Percentiles rank a stretch among this genome's conserved stretches.
These are phyloP conservation scores for Aegilops tauschii DNA, from an alignment of 176 grass and related monocot genomes.

Conservation along the genomic window DNA sequence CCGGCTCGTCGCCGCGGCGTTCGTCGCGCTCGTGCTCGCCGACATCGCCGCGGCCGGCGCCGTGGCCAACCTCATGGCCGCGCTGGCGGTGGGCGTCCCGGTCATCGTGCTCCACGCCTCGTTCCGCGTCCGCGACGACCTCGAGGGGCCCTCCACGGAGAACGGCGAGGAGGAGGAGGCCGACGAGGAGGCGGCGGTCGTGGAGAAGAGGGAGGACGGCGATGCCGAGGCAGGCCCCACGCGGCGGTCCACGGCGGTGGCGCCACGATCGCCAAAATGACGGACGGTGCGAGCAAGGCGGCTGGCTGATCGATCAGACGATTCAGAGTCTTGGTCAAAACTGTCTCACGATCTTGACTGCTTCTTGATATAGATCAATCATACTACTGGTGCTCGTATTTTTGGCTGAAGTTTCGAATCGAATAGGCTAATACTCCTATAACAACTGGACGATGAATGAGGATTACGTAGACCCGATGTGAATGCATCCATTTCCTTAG, in stretches of 20 bases:
- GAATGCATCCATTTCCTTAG: not conserved
- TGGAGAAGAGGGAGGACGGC: constrained; percentile 79
- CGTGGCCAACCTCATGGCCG: constrained; percentile 52
- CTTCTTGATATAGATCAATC: constrained; percentile 3
- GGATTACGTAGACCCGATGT: constrained; percentile 5
- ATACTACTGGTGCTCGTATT: not conserved
- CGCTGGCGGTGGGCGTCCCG: constrained; percentile 48
- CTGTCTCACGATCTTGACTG: not conserved
- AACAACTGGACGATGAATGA: not conserved
- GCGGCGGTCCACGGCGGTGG: constrained; percentile 30
- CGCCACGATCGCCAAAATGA: constrained; percentile 47
- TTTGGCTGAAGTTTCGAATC: not conserved
- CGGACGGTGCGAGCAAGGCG: not conserved
- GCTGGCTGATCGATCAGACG: constrained; percentile 3
- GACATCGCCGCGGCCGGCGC: constrained; percentile 53
- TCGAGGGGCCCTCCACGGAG: constrained; percentile 39
- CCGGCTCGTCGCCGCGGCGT: constrained; percentile 48
- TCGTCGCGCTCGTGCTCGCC: constrained; percentile 55
- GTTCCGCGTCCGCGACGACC: constrained; percentile 70
- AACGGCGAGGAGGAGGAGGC: constrained; percentile 5
- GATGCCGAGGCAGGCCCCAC: constrained; percentile 49
- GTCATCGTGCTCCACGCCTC: constrained; percentile 60
- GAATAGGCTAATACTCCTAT: not conserved
- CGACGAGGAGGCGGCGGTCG: constrained; percentile 33
- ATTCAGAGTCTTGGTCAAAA: constrained; percentile 31